Evolutionary conservation across 2,329 filamentous ascomycete species (phyloP), one percentile per base, ranked within the genome.

Genomic region (Hypoxylon sp.): DNA sequence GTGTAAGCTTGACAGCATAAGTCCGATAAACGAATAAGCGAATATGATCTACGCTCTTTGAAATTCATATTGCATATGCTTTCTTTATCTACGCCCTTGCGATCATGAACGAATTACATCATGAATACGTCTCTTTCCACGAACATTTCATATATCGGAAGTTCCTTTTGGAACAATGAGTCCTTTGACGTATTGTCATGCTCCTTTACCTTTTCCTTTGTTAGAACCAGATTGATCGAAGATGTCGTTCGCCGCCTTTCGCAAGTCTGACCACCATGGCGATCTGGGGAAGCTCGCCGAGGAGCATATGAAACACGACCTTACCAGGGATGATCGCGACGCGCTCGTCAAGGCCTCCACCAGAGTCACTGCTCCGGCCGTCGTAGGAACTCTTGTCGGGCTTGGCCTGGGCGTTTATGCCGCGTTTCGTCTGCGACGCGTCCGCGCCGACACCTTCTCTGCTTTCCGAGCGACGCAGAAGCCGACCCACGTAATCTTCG

Each of bases 401-500:
- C 70, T 90, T 2, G 82, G 81, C 0, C 75, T 90, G 0, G 86
- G 86, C 3, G 62, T 85, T 18, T 81, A 80, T 52, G 74, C 85
- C 13, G 86, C 86, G 2, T 80, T 81, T 62, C 78, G 85, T 8
- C 70, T 89, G 9, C 79, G 87, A 33, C 74, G 74, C 33, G 78
- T 81, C 58, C 81, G 87, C 41, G 73, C 77, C 26, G 76, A 79
- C n/a, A 81, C 88, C 71, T 89, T 88, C 75, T 78, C 80, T 38
- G 82, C 83, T 5, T 85, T 90, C 73, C 79, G 81, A 17, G 80
- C 85, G 0, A 74, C 79, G 48, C 84, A 89, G 69, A 84, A 83
- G 70, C 88, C 88, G 0, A 83, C 81, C 0, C 79, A 85, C 49
- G 80, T 90, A 4, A 74, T 81, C 11, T 90, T 90, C 70, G 80